Evolutionary conservation across 2,329 filamentous ascomycete species (phyloP).

Genomic region (Ceratocystis destructans): DNA sequence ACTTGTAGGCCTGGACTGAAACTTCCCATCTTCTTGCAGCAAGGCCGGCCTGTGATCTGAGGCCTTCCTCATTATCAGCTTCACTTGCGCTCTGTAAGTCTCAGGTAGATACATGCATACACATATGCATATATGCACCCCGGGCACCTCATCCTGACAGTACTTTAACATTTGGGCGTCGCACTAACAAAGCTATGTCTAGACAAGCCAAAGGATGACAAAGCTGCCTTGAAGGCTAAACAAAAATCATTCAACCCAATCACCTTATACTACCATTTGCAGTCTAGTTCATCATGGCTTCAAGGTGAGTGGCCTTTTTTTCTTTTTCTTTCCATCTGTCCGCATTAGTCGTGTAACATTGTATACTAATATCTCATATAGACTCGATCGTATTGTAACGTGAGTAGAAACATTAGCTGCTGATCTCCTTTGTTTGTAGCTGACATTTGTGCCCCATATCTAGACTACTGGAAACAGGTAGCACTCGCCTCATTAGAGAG

Average conservation of each 20-base stretch:
- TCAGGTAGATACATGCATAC: neutral
- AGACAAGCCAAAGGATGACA: slow-evolving; percentile 17
- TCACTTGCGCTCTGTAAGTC: neutral
- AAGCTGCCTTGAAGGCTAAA: slow-evolving; percentile 16
- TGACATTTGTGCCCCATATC: slow-evolving; percentile 3
- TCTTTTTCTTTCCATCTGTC: neutral
- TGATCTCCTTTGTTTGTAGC: neutral
- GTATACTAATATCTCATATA: slow-evolving; percentile 26
- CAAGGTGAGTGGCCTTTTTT: slow-evolving; percentile 32
- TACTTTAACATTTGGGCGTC: neutral
- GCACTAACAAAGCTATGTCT: neutral
- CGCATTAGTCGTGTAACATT: neutral
- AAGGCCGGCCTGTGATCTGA: neutral
- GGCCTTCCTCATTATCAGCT: neutral
- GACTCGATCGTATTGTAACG: slow-evolving; percentile 77
- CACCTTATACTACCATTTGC: neutral
- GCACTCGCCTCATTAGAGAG: slow-evolving; percentile 87
- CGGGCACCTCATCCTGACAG: neutral
- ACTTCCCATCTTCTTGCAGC: neutral
- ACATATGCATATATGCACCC: neutral
- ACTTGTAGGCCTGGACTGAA: neutral
- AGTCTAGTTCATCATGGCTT: slow-evolving; percentile 38
- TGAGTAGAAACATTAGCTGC: slow-evolving; percentile 38
- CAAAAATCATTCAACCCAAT: slow-evolving; percentile 20
- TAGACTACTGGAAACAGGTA: slow-evolving; percentile 92